Evolutionary conservation across 2,329 filamentous ascomycete genomes (phyloP).

Genomic region (Onygenales sp.): DNA sequence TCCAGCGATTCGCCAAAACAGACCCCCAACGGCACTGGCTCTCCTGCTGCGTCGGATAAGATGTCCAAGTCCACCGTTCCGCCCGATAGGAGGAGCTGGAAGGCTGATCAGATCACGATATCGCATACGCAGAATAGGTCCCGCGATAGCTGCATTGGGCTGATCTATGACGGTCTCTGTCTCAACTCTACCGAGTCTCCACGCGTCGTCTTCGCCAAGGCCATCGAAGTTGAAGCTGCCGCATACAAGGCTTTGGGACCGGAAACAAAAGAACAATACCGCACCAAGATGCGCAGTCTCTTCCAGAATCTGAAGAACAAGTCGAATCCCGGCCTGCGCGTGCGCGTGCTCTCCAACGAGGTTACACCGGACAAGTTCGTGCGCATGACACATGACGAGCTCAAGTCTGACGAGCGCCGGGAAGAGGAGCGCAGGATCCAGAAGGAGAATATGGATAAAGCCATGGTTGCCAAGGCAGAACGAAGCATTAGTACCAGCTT

Average conservation of each 20-base stretch:
- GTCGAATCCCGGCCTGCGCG: constrained; percentile 68
- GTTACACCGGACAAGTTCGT: constrained; percentile 69
- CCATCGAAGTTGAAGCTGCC: constrained; percentile 66
- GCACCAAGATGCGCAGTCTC: constrained; percentile 79
- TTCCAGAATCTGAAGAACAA: constrained; percentile 94
- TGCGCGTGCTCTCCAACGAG: constrained; percentile 63
- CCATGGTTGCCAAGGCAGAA: constrained; percentile 86
- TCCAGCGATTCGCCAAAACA: constrained; percentile 34
- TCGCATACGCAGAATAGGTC: constrained; percentile 63
- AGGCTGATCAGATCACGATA: constrained; percentile 69
- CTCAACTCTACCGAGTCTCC: constrained; percentile 52
- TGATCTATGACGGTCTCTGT: constrained; percentile 89
- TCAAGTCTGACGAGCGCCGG: constrained; percentile 77
- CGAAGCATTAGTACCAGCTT: constrained; percentile 83
- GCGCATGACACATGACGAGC: constrained; percentile 77
- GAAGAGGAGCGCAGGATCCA: constrained; percentile 66
- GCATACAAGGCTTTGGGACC: constrained; percentile 61
- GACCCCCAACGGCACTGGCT: constrained; percentile 44
- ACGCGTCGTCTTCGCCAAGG: constrained; percentile 56
- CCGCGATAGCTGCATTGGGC: constrained; percentile 77
- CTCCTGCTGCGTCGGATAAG: constrained; percentile 39
- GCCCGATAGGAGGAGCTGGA: constrained; percentile 71
- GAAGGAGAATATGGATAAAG: constrained; percentile 93
- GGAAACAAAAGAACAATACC: constrained; percentile 65
- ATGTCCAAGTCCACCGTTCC: constrained; percentile 46